A percentile compares a stretch with the other conserved stretches of the same genome.
Evolutionary conservation across 2,329 filamentous ascomycete genomes (phyloP).

Genomic region (Gnomoniopsis sp.): DNA sequence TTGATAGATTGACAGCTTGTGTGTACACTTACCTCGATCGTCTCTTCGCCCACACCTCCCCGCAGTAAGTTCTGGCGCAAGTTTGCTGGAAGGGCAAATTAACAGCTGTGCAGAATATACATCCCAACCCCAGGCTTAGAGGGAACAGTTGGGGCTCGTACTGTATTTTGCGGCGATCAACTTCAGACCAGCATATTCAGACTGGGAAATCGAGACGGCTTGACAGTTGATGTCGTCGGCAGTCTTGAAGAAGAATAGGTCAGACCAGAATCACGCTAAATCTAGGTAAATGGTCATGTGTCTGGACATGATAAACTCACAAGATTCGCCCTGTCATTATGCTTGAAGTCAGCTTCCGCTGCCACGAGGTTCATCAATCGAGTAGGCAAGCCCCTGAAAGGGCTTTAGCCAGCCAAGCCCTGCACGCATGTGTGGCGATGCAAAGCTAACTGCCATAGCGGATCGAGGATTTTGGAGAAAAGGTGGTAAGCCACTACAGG

Average conservation of each 20-base stretch:
- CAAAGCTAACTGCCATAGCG: background rate
- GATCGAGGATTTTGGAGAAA: background rate
- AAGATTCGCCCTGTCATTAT: constrained; percentile 41
- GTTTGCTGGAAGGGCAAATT: constrained; percentile 31
- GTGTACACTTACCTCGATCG: constrained; percentile 40
- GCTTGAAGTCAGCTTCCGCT: constrained; percentile 1
- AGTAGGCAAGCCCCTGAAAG: background rate
- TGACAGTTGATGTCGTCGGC: constrained; percentile 29
- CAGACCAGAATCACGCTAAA: constrained; percentile 2
- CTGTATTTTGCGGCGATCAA: constrained; percentile 51
- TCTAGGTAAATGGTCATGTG: constrained; percentile 1
- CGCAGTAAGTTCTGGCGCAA: constrained; percentile 45
- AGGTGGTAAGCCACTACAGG: background rate
- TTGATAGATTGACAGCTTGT: background rate
- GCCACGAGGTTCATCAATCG: background rate
- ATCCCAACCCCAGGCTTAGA: constrained; percentile 12
- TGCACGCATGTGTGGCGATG: background rate
- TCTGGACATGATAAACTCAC: constrained; percentile 33
- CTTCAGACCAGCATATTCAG: constrained; percentile 60
- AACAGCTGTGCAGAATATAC: background rate
- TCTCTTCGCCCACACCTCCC: constrained; percentile 45
- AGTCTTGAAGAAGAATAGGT: constrained; percentile 15
- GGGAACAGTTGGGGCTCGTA: constrained; percentile 30
- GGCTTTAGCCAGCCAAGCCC: background rate
- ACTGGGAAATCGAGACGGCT: constrained; percentile 52